Base-by-base conservation (phyloP, 2,329 filamentous ascomycete species). In the Dendryphion nanum region DNA sequence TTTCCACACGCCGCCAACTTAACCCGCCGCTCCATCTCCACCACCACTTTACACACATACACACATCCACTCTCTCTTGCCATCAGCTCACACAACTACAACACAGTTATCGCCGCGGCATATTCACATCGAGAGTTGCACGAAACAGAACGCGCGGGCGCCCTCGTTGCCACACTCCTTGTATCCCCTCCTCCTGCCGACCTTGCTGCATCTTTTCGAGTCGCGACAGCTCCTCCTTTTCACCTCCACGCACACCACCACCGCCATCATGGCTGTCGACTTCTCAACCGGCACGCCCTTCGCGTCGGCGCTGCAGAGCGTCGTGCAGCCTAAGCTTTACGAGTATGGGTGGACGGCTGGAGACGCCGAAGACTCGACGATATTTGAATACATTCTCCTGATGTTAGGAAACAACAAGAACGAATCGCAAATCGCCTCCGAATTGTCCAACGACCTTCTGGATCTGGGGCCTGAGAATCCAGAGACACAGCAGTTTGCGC, bases 341-440 rank as follows among this genome's bases (percentile, higher is more conserved):
- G 91, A 98, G 69, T 84, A 90, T 51, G 91, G 90, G 57, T 97
- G 93, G 91, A 89, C 83, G 45, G 83, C 85, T 19, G 85, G 85
- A 51, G 85, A 84, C 51, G 85, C 88, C 53, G 80, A 82, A 58
- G 89, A 91, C 66, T 83, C 84, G 17, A 87, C 89, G 24, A 79
- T 98, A 42, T 85, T 89, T 42, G 93, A 98, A 71, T 98, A 97
- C 71, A 93, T 98, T 51, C 85, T 97, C 42, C 81, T 97, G 47
- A 96, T 97, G 91, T 79, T 98, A 20, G 88, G 88, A 46, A 97
- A 96, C 69, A 89, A 90, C 56, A 96, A 95, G 68, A 89, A 86
- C 4, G 85, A 95, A 63, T 82, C 90, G 35, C 85, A 96, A 63
- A 91, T 98, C 50, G 86, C 89, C 7, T 74, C 80, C 30, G 93